A percentile compares a stretch with the other conserved stretches of the same genome.
Conservation (phyloP, 2,329 filamentous ascomycete species). For the Fusarium acutatum region DNA sequence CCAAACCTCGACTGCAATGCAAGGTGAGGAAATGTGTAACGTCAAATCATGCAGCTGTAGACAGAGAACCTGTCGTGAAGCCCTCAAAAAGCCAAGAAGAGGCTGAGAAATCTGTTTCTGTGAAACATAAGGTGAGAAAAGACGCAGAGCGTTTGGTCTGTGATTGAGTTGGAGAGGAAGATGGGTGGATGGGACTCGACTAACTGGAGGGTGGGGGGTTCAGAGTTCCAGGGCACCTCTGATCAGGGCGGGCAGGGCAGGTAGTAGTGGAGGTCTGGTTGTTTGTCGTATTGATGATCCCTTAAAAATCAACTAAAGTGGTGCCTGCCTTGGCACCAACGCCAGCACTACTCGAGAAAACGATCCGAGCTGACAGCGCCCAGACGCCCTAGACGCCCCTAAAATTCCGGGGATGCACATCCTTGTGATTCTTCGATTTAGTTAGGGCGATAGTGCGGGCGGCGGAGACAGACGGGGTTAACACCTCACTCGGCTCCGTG, state of each 20-base stretch:
- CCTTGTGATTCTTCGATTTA: neutral
- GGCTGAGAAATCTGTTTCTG: constrained; percentile 28
- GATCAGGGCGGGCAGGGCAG: neutral
- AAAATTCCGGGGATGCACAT: constrained; percentile 11
- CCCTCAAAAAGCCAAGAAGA: constrained; percentile 18
- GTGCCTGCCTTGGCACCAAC: constrained; percentile 22
- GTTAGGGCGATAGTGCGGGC: constrained; percentile 5
- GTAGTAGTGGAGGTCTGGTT: neutral
- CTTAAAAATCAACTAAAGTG: neutral
- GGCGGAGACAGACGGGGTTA: neutral
- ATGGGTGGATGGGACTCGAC: neutral
- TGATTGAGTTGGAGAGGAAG: neutral
- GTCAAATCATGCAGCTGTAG: constrained; percentile 18
- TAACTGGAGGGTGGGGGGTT: neutral
- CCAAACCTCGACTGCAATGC: neutral
- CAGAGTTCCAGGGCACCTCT: neutral
- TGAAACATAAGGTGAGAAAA: constrained; percentile 32
- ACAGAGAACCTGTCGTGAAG: constrained; percentile 9
- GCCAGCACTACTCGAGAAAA: constrained; percentile 3
- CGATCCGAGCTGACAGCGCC: constrained; percentile 16
- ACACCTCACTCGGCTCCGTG: neutral
- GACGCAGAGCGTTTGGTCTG: constrained; percentile 16
- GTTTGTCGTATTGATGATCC: constrained; percentile 25
- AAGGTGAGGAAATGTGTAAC: neutral
- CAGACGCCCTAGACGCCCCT: neutral